phyloP scores from a whole-genome alignment of 2,329 filamentous ascomycete genomes.

The Malbranchea zuffiana region DNA sequence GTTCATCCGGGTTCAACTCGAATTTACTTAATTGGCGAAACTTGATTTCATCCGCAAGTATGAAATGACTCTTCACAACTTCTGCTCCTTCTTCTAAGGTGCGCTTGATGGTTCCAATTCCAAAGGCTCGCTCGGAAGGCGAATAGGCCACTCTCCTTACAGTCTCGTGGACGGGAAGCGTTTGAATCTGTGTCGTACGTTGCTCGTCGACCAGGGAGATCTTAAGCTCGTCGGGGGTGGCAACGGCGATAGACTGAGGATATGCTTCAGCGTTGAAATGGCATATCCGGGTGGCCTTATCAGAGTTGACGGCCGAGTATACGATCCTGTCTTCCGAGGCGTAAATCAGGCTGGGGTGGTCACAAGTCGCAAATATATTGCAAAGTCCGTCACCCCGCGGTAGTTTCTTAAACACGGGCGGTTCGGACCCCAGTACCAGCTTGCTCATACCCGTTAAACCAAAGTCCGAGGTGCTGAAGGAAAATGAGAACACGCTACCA shows the following conservation, averaged over 20 bases:
- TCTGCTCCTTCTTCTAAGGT: slow-evolving; percentile 62
- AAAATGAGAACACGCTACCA: slow-evolving; percentile 77
- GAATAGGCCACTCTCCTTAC: slow-evolving; percentile 83
- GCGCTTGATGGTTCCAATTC: slow-evolving; percentile 71
- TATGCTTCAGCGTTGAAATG: slow-evolving; percentile 73
- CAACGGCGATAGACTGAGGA: slow-evolving; percentile 68
- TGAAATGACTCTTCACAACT: slow-evolving; percentile 66
- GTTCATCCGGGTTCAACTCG: slow-evolving; percentile 54
- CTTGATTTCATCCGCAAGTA: slow-evolving; percentile 78
- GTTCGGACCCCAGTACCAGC: slow-evolving; percentile 73
- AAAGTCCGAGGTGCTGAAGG: slow-evolving; percentile 51
- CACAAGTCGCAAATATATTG: slow-evolving; percentile 85
- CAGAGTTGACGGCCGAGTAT: slow-evolving; percentile 86
- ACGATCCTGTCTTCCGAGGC: slow-evolving; percentile 75
- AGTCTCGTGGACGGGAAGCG: slow-evolving; percentile 67
- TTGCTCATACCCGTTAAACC: slow-evolving; percentile 63
- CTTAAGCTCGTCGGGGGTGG: slow-evolving; percentile 63
- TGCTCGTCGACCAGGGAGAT: slow-evolving; percentile 74
- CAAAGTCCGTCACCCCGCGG: slow-evolving; percentile 56
- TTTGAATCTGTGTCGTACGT: slow-evolving; percentile 76
- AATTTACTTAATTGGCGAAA: slow-evolving; percentile 70
- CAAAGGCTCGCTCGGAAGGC: slow-evolving; percentile 65
- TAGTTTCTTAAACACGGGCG: slow-evolving; percentile 69
- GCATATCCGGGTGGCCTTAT: slow-evolving; percentile 70
- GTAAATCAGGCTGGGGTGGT: slow-evolving; percentile 90